phyloP scores from a whole-genome alignment of 306 rosid genomes.

The Vicia faba region DNA sequence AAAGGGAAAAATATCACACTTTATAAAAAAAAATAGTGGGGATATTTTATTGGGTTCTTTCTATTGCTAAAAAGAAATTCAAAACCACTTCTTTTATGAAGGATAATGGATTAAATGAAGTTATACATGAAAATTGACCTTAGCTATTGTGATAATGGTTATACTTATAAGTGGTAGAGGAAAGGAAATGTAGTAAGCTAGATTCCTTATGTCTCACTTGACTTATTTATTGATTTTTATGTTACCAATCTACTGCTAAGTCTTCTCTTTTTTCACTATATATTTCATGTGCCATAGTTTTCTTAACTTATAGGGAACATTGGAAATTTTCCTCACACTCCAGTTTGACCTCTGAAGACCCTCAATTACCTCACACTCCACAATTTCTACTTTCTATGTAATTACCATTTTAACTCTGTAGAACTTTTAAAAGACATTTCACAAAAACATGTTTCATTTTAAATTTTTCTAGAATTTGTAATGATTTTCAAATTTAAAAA shows the following conservation, averaged over 20 bases:
- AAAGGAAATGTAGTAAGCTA: slow-evolving; percentile 18
- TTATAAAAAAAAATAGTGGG: too few species aligned
- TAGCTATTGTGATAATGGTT: background rate
- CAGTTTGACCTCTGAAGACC: too few species aligned
- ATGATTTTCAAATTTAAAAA: too few species aligned
- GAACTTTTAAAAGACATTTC: too few species aligned
- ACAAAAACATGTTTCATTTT: too few species aligned
- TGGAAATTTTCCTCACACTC: too few species aligned
- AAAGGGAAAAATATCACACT: too few species aligned
- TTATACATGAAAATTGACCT: background rate
- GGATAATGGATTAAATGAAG: background rate
- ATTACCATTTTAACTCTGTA: too few species aligned
- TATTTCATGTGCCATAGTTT: background rate
- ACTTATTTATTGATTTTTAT: background rate
- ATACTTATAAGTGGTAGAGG: background rate
- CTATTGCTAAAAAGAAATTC: background rate
- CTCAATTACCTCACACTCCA: too few species aligned
- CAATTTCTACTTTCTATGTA: too few species aligned
- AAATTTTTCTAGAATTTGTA: too few species aligned
- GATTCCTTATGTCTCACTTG: slow-evolving; percentile 28
- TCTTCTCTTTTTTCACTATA: background rate
- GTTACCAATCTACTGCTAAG: background rate
- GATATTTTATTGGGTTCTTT: background rate
- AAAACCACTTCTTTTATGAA: background rate
- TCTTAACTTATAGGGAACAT: too few species aligned